Conservation (phyloP, 805 yeast species). For the Kluyveromyces siamensis region DNA sequence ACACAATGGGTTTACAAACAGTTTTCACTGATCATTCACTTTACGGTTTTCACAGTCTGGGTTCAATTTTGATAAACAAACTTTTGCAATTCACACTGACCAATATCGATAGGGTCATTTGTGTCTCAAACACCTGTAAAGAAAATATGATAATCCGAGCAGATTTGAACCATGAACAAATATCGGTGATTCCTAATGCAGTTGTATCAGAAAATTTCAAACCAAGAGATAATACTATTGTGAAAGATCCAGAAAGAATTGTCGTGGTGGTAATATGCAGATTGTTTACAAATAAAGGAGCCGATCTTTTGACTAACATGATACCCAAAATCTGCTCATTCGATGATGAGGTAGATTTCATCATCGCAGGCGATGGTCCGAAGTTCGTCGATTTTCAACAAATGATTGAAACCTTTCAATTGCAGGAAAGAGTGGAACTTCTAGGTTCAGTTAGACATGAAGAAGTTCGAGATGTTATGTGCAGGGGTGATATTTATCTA, state of each 20-base stretch:
- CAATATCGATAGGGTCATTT: constrained; percentile 87
- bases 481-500: constrained; percentile 83
- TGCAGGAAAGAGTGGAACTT: constrained; percentile 81
- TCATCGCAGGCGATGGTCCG: constrained; percentile 97
- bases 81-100: constrained; percentile 71
- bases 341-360: constrained; percentile 58
- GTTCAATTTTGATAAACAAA: constrained; percentile 80
- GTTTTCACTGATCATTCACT: constrained; percentile 94
- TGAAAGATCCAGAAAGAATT: constrained; percentile 34
- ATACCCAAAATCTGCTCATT: constrained; percentile 72
- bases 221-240: constrained; percentile 29
- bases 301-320: constrained; percentile 74
- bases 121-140: constrained; percentile 93
- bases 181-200: constrained; percentile 94
- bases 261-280: constrained; percentile 89
- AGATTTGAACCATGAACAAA: constrained; percentile 62
- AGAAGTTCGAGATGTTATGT: constrained; percentile 86
- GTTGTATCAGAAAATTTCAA: constrained; percentile 74
- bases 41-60: constrained; percentile 85
- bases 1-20: constrained; percentile 86
- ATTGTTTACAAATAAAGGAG: constrained; percentile 92
- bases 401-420: constrained; percentile 76
- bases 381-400: constrained; percentile 89
- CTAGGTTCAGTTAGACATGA: constrained; percentile 88
- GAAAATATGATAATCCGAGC: constrained; percentile 92